Conservation (phyloP, 179 eudicot species). For the Spinacia oleracea region DNA sequence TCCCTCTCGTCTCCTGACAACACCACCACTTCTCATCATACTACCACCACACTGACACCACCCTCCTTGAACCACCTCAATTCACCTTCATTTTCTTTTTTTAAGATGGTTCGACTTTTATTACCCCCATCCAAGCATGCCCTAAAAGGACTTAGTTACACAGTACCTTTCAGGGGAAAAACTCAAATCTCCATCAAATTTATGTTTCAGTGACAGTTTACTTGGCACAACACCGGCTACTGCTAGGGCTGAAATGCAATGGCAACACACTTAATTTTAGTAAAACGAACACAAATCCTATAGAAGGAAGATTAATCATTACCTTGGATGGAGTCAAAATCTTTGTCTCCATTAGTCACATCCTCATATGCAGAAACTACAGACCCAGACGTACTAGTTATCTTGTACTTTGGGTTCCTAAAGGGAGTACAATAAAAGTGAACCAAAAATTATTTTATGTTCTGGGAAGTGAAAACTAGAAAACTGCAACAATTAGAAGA, state of each 20-base stretch:
- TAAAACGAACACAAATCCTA: neutral
- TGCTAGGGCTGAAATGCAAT: slow-evolving; percentile 64
- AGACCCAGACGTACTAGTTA: slow-evolving; percentile 62
- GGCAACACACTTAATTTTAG: slow-evolving; percentile 16
- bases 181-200: slow-evolving; percentile 29
- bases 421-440: neutral
- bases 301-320: slow-evolving; percentile 25
- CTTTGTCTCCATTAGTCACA: slow-evolving; percentile 59
- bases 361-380: slow-evolving; percentile 67
- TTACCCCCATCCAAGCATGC: too few relatives aligned
- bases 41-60: too few relatives aligned
- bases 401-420: slow-evolving; percentile 72
- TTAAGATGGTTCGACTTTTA: too few relatives aligned
- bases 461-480: neutral
- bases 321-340: slow-evolving; percentile 81
- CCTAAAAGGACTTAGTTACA: neutral
- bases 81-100: too few relatives aligned
- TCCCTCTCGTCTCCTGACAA: too few relatives aligned
- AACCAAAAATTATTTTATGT: neutral
- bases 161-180: slow-evolving; percentile 86
- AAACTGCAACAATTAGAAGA: slow-evolving; percentile 7
- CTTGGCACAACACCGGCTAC: slow-evolving; percentile 80
- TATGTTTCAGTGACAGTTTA: slow-evolving; percentile 47
- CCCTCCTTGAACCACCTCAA: too few relatives aligned
- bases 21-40: too few relatives aligned